Evolutionary conservation across 257 asterid species (phyloP), one percentile per base, ranked within the genome.

Genomic region (Solanum bulbocastanum): DNA sequence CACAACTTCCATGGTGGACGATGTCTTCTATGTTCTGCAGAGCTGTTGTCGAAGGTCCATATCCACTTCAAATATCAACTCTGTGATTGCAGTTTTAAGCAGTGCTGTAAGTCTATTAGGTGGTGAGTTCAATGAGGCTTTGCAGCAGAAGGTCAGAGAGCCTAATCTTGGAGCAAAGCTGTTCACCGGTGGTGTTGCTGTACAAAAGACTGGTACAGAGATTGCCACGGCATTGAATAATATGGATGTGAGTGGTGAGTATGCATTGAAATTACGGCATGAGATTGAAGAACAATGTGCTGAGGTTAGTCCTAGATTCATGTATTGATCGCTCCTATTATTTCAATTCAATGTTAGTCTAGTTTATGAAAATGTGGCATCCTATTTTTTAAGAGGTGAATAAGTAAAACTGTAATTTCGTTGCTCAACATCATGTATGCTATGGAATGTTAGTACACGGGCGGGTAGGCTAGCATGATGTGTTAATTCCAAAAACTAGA

Each of bases 1-100:
- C 83, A 97, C 98, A 33, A 97, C 99, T 9, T 97, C 99, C 66
- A 93, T 97, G 99, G 99, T 96, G 91, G 99, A 97, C 91, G 99
- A 97, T 79, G 98, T 95, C 88, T 97, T 97, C 71, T 97, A 96
- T 86, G 99, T 97, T 91, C 89, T 97, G 90, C 99, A 97, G 93
- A 97, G 98, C 89, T 97, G 99, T 91, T 97, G 98, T 87, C 91
- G 97, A 42, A 93, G 99, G 93, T 94, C 99, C 18, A 91, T 97
- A 87, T 95, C 98, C 37, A 97, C 99, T 84, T 93, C 96, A 79
- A 96, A 96, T 88, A 93, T 96, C 86, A 93, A 92, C 94, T 95
- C 99, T 22, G 98, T 97, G 75, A 93, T 97, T 88, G 98, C 98
- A 6, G 92, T 97, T 87, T 92, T 97, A 84, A 96, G 99, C 91